Conservation (phyloP, 495 filamentous ascomycete genomes). For the Tuber aestivum region DNA sequence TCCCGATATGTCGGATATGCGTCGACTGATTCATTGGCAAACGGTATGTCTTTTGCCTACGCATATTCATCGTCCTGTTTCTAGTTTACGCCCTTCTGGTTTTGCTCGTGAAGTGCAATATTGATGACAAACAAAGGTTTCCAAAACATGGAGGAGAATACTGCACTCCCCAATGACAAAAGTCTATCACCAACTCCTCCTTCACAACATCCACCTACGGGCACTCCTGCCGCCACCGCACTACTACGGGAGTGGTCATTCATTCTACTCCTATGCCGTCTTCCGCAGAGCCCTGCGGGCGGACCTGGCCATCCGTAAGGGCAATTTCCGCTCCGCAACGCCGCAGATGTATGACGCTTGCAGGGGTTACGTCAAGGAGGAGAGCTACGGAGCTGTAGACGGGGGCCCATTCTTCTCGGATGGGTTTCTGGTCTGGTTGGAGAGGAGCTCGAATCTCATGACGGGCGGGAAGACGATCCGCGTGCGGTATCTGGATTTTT, state of each 20-base stretch:
- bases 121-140: conserved; percentile 16
- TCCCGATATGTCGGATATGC: conserved; percentile 7
- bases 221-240: conserved; percentile 17
- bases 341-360: conserved; percentile 15
- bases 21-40: conserved; percentile 25
- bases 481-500: conserved; percentile 21
- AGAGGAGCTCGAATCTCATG: conserved; percentile 6
- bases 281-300: conserved; percentile 27
- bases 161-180: conserved; percentile 19
- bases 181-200: conserved; percentile 27
- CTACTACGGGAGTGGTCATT: conserved; percentile 11
- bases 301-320: conserved; percentile 23
- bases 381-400: conserved; percentile 12
- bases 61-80: not conserved
- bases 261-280: conserved; percentile 25
- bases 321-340: conserved; percentile 11
- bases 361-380: not conserved
- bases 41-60: conserved; percentile 8
- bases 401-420: conserved; percentile 26
- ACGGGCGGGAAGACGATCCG: conserved; percentile 8
- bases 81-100: not conserved
- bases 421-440: conserved; percentile 29
- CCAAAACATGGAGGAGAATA: conserved; percentile 24
- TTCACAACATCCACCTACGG: conserved; percentile 8
- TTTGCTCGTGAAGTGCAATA: not conserved